Conservation (phyloP, 176 grass and related monocot genomes). For the Ensete glaucum region DNA sequence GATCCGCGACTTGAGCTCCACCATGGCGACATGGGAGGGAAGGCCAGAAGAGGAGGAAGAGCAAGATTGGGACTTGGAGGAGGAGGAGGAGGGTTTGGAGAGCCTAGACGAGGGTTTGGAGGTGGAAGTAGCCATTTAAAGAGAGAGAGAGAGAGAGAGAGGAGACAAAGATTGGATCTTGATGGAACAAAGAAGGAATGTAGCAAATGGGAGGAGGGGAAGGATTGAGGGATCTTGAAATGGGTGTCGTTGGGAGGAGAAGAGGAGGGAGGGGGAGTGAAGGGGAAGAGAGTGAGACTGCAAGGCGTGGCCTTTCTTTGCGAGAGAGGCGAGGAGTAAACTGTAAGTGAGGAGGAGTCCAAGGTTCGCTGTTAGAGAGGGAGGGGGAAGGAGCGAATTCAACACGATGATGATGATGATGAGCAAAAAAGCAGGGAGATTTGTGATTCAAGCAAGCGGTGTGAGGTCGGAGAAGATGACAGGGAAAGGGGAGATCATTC, state of each 20-base stretch:
- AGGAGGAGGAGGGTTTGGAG: constrained; percentile 4
- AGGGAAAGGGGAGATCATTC: too few species aligned
- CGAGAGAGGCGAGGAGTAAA: neutral
- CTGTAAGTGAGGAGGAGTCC: too few species aligned
- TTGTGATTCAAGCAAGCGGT: too few species aligned
- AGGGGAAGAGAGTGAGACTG: neutral
- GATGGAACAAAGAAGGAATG: neutral
- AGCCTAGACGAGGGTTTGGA: constrained; percentile 12
- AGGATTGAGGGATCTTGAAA: neutral
- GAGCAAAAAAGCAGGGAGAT: too few species aligned
- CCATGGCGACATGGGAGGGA: constrained; percentile 58
- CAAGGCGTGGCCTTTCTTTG: neutral
- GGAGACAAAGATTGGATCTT: neutral
- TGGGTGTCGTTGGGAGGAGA: neutral
- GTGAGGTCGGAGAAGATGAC: too few species aligned
- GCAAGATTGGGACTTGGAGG: neutral
- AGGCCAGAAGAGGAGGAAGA: constrained; percentile 22
- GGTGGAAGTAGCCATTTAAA: constrained; percentile 1
- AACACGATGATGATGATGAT: too few species aligned
- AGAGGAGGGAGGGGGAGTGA: neutral
- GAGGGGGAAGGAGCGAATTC: too few species aligned
- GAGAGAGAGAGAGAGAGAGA: too few species aligned
- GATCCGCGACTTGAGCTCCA: constrained; percentile 86
- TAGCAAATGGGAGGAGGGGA: neutral
- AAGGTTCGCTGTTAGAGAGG: too few species aligned